Conservation (phyloP, 306 rosid species). For the Quercus alba region DNA sequence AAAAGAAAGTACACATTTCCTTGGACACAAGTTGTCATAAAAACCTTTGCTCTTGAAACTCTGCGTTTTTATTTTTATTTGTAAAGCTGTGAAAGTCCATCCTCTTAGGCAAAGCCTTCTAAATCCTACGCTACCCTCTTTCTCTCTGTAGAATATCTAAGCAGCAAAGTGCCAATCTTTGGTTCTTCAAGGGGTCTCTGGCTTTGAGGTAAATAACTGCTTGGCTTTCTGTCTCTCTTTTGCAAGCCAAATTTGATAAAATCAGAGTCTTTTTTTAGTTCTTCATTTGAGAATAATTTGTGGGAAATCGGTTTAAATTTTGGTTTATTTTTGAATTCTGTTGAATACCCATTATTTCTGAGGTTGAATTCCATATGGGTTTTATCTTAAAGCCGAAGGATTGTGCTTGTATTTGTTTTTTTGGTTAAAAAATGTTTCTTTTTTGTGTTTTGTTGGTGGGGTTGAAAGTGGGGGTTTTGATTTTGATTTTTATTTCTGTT, state of each 20-base stretch:
- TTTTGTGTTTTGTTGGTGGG: background rate
- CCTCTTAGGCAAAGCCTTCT: background rate
- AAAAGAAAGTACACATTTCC: background rate
- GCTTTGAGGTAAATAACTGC: slow-evolving; percentile 34
- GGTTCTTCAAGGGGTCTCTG: slow-evolving; percentile 19
- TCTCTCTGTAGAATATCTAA: background rate
- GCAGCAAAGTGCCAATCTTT: slow-evolving; percentile 22
- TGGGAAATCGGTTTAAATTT: slow-evolving; percentile 22
- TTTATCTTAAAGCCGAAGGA: slow-evolving; percentile 3
- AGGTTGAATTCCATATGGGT: slow-evolving; percentile 30
- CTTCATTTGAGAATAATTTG: background rate
- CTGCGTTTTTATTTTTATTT: slow-evolving; percentile 12
- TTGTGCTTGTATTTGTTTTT: slow-evolving; percentile 7
- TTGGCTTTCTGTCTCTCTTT: background rate
- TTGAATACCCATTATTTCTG: slow-evolving; percentile 27
- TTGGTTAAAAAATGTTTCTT: background rate
- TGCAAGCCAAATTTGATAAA: background rate
- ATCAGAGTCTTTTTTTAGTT: slow-evolving; percentile 11
- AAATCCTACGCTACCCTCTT: slow-evolving; percentile 13
- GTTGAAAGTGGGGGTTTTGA: slow-evolving; percentile 31
- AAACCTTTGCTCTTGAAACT: background rate
- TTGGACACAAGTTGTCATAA: background rate
- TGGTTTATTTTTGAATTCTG: background rate
- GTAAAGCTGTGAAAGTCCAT: slow-evolving; percentile 20
- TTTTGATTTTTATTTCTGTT: slow-evolving; percentile 16